phyloP scores from a whole-genome alignment of 495 filamentous ascomycete genomes.

The Daldinia concentrica region DNA sequence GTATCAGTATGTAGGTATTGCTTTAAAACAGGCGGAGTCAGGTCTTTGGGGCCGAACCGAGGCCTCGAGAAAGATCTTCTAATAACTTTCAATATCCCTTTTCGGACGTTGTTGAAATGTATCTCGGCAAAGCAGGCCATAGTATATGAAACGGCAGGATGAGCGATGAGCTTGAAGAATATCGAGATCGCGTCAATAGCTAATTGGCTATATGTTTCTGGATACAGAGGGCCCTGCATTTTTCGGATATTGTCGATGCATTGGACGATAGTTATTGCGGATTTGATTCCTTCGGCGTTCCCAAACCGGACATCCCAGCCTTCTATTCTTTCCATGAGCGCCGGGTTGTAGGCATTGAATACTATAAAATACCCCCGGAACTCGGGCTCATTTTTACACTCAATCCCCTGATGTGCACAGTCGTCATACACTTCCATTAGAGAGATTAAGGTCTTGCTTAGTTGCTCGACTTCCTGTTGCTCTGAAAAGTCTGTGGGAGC shows the following conservation, averaged over 20 bases:
- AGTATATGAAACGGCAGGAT: conserved; percentile 78
- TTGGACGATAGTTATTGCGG: conserved; percentile 55
- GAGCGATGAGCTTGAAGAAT: conserved; percentile 80
- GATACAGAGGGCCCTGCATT: conserved; percentile 69
- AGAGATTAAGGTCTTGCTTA: conserved; percentile 86
- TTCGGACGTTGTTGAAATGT: conserved; percentile 84
- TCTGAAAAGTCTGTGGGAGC: conserved; percentile 78
- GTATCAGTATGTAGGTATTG: conserved; percentile 77
- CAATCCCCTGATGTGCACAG: conserved; percentile 59
- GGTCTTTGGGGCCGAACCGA: conserved; percentile 75
- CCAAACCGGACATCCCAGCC: conserved; percentile 81
- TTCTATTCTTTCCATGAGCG: conserved; percentile 77
- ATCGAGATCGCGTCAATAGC: conserved; percentile 69
- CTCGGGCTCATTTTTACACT: conserved; percentile 79
- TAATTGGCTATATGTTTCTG: conserved; percentile 47
- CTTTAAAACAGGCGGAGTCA: conserved; percentile 73
- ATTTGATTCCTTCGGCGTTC: conserved; percentile 63
- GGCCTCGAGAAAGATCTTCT: conserved; percentile 67
- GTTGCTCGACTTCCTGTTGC: conserved; percentile 92
- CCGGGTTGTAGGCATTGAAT: conserved; percentile 79
- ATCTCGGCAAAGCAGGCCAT: conserved; percentile 95
- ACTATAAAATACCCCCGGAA: conserved; percentile 91
- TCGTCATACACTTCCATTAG: conserved; percentile 90
- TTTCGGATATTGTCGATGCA: conserved; percentile 68
- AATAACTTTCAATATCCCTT: conserved; percentile 76